These are phyloP conservation scores for Bertia moriformis DNA, from an alignment of 2,329 filamentous ascomycete species.

Conservation along the genomic window DNA sequence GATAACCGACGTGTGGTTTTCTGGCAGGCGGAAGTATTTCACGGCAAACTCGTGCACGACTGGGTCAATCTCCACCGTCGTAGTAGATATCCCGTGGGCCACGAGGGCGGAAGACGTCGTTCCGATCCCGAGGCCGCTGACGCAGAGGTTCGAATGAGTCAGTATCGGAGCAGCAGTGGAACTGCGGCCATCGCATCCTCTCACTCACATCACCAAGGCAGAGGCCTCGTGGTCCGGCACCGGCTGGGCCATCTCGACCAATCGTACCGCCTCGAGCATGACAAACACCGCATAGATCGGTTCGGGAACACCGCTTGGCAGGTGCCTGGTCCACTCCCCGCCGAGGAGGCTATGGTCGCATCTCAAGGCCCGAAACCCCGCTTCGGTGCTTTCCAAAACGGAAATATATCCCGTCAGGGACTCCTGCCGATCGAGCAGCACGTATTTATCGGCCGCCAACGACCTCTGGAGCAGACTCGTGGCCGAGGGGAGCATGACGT, in stretches of 20 bases:
- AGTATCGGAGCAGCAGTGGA: constrained; percentile 10
- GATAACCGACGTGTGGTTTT: constrained; percentile 65
- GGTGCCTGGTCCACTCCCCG: constrained; percentile 63
- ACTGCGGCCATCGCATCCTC: neutral
- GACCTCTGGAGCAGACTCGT: constrained; percentile 50
- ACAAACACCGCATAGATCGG: constrained; percentile 90
- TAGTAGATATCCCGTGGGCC: constrained; percentile 77
- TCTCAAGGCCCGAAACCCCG: constrained; percentile 67
- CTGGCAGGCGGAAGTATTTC: constrained; percentile 67
- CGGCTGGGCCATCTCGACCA: constrained; percentile 47
- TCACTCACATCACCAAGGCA: constrained; percentile 68
- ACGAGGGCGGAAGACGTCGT: constrained; percentile 80
- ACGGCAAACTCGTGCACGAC: constrained; percentile 70
- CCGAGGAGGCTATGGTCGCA: constrained; percentile 91
- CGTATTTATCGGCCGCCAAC: constrained; percentile 52
- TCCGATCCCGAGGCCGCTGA: constrained; percentile 79
- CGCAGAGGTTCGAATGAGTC: no score
- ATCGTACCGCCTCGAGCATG: constrained; percentile 80
- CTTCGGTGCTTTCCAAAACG: constrained; percentile 60
- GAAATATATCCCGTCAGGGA: constrained; percentile 87
- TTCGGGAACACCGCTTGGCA: constrained; percentile 49
- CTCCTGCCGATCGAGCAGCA: constrained; percentile 66
- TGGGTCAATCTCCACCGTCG: constrained; percentile 87
- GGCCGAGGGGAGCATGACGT: constrained; percentile 48
- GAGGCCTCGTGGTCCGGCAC: constrained; percentile 51